phyloP scores from a whole-genome alignment of 2,329 filamentous ascomycete genomes.

The Fusarium annulatum region DNA sequence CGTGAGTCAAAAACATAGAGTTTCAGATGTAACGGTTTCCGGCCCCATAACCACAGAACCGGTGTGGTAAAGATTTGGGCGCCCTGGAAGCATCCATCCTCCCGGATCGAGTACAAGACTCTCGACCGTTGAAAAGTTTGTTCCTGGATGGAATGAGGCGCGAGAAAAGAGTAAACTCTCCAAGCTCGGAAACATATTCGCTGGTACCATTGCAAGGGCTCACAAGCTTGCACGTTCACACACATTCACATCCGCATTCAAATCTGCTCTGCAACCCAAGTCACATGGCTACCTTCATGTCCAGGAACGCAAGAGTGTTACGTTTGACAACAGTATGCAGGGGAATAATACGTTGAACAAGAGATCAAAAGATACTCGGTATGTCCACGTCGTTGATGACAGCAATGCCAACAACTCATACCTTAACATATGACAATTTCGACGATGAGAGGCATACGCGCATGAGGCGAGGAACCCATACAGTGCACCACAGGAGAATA shows the following conservation, averaged over 20 bases:
- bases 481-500: slow-evolving; percentile 13
- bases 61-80: slow-evolving; percentile 24
- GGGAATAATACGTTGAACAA: slow-evolving; percentile 28
- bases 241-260: slow-evolving; percentile 11
- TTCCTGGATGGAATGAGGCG: slow-evolving; percentile 24
- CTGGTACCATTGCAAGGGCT: slow-evolving; percentile 11
- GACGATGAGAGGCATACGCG: slow-evolving; percentile 8
- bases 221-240: slow-evolving; percentile 13
- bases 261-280: slow-evolving; percentile 20
- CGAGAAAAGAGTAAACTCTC: slow-evolving; percentile 34
- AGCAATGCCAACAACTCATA: slow-evolving; percentile 26
- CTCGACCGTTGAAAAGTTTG: slow-evolving; percentile 27
- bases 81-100: slow-evolving; percentile 14
- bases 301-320: slow-evolving; percentile 22
- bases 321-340: slow-evolving; percentile 30
- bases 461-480: slow-evolving; percentile 19
- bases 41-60: slow-evolving; percentile 37
- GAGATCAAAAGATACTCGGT: slow-evolving; percentile 20
- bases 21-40: slow-evolving; percentile 33
- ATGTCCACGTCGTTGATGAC: slow-evolving; percentile 28
- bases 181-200: slow-evolving; percentile 21
- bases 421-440: slow-evolving; percentile 17
- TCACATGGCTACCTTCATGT: slow-evolving; percentile 33
- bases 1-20: slow-evolving; percentile 39
- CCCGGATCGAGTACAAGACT: slow-evolving; percentile 19